Evolutionary conservation across 257 asterid genomes (phyloP).

Genomic region (Solanum appendiculatum): DNA sequence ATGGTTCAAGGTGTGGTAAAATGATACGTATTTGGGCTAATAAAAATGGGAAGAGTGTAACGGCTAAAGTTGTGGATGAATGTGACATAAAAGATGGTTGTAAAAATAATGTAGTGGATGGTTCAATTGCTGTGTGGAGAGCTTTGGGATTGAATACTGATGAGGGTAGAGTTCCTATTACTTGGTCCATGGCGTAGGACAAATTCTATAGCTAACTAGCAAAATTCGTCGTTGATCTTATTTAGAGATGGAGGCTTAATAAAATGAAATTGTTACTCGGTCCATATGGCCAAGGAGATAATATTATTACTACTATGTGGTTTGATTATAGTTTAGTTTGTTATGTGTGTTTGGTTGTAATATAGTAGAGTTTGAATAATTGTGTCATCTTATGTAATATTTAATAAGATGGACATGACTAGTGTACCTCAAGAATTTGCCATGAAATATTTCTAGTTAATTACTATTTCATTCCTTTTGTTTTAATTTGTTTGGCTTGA

Average conservation of each 20-base stretch:
- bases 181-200: conserved; percentile 30
- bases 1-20: conserved; percentile 23
- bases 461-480: too few relatives aligned
- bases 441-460: not conserved
- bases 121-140: conserved; percentile 26
- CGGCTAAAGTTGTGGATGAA: conserved; percentile 52
- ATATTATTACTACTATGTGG: not conserved
- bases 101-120: conserved; percentile 29
- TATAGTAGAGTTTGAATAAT: not conserved
- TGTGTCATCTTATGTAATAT: not conserved
- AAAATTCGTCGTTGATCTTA: not conserved
- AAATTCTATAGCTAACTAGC: not conserved
- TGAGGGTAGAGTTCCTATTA: conserved; percentile 10
- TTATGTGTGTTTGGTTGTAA: not conserved
- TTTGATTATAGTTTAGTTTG: not conserved
- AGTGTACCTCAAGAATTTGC: not conserved
- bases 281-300: not conserved
- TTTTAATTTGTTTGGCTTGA: not conserved
- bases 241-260: not conserved
- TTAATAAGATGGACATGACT: not conserved
- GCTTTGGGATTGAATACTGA: conserved; percentile 20
- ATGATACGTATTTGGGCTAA: conserved; percentile 13
- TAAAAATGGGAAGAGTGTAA: conserved; percentile 30
- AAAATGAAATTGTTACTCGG: not conserved
- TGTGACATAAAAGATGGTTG: conserved; percentile 41